Base-by-base conservation (phyloP, 2,329 filamentous ascomycete genomes). In the Trichocomaceae sp. region DNA sequence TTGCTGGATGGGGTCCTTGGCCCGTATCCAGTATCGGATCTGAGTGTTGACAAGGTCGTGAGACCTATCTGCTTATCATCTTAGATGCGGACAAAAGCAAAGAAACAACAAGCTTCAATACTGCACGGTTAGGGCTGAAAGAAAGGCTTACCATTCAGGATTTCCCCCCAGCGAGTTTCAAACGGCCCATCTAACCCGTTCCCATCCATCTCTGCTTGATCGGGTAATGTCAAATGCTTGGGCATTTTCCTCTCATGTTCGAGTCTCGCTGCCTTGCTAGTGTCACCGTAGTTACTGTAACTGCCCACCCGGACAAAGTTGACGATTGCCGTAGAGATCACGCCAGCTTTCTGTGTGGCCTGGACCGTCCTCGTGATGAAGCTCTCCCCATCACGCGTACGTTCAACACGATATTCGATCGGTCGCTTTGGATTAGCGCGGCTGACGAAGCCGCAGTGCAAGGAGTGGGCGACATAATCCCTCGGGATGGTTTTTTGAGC, bases 361-460 rank as follows among this genome's bases (percentile, higher is more conserved):
- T 97, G 92, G n/a, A 99, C 93, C 0, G 92, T 97, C 52, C 93
- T 81, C 37, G 93, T 97, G 53, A 88, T 85, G 70, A 91, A 99
- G 49, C 86, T 91, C 57, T 87, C 84, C 7, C 93, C 93, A 68
- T 95, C 90, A 53, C 93, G 86, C 48, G 97, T 90, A 50, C 88
- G 83, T 76, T 97, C 93, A 47, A 99, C 93, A 68, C 96, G 88
- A 76, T 95, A 96, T 59, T 96, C 80, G 61, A 97, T 87, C 31
- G 93, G 92, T 17, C 92, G 85, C 57, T 87, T 83, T 10, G 83
- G 79, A 66, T 92, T 88, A 29, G 92, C 93, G 5, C 91, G 90
- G 2, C 97, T 83, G 37, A 99, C 84, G 72, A 97, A 99, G 77
- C 97, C 97, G 81, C 92, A 97, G 80, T 97, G 93, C 87, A 95